These are phyloP conservation scores for Thalassiosira exigua DNA, from an alignment of 352 stramenopile species.

Conservation along the genomic window DNA sequence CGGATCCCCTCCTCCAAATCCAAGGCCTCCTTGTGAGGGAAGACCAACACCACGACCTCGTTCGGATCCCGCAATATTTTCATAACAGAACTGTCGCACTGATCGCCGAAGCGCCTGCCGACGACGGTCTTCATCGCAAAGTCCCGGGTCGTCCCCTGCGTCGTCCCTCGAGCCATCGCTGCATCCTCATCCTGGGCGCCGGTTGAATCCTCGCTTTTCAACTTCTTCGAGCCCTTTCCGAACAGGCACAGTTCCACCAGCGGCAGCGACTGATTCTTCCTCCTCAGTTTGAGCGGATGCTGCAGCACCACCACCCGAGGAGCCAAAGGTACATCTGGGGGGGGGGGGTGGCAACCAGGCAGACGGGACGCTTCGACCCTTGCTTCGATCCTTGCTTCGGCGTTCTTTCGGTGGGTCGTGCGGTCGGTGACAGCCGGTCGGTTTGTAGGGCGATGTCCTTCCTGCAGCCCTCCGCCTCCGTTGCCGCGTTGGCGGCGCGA, in stretches of 20 bases:
- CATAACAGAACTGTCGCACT: slow-evolving; percentile 47
- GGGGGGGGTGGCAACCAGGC: too few relatives aligned
- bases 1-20: slow-evolving; percentile 48
- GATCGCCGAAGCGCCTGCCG: slow-evolving; percentile 57
- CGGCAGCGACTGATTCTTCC: slow-evolving; percentile 76
- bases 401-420: too few relatives aligned
- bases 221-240: not conserved
- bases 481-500: too few relatives aligned
- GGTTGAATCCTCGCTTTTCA: not conserved
- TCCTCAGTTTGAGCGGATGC: slow-evolving; percentile 72
- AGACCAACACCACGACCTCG: slow-evolving; percentile 48
- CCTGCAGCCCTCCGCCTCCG: too few relatives aligned
- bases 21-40: slow-evolving; percentile 47
- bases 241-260: slow-evolving; percentile 73
- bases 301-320: slow-evolving; percentile 74
- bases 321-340: too few relatives aligned
- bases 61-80: slow-evolving; percentile 55
- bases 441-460: too few relatives aligned
- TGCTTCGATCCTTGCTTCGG: too few relatives aligned
- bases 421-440: too few relatives aligned
- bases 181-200: slow-evolving; percentile 1
- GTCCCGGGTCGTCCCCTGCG: too few relatives aligned
- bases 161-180: not conserved
- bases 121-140: slow-evolving; percentile 62
- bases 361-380: too few relatives aligned